Evolutionary conservation across 2,329 filamentous ascomycete genomes (phyloP).

Genomic region (Boeremia lycopersici): DNA sequence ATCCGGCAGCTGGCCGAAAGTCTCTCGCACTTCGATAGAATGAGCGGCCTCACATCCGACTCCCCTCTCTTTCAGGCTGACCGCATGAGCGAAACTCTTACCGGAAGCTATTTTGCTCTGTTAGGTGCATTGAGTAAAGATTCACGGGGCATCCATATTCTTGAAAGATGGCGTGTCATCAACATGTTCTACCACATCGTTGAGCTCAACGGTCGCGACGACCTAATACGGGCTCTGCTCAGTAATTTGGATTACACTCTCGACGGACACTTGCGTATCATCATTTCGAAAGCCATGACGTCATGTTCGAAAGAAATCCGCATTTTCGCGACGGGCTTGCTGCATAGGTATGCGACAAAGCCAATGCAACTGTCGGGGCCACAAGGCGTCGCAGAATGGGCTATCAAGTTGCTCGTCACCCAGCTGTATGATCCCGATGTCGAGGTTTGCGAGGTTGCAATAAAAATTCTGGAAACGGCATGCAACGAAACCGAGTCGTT

Average conservation of each 20-base stretch:
- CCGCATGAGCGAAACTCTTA: constrained; percentile 83
- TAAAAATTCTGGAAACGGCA: constrained; percentile 96
- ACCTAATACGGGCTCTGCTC: constrained; percentile 86
- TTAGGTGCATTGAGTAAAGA: constrained; percentile 86
- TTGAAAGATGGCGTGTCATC: constrained; percentile 96
- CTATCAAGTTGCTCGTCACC: constrained; percentile 94
- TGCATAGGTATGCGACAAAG: constrained; percentile 82
- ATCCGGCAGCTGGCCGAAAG: constrained; percentile 94
- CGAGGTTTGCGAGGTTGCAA: constrained; percentile 92
- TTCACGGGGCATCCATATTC: constrained; percentile 79
- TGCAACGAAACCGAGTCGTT: constrained; percentile 91
- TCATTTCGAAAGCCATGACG: constrained; percentile 92
- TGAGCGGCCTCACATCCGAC: constrained; percentile 74
- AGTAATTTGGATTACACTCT: constrained; percentile 91
- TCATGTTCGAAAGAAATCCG: constrained; percentile 89
- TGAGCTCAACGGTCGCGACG: constrained; percentile 86
- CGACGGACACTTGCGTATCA: constrained; percentile 82
- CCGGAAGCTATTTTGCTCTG: constrained; percentile 92
- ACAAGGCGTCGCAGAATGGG: constrained; percentile 84
- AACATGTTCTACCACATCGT: constrained; percentile 99
- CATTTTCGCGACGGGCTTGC: constrained; percentile 83
- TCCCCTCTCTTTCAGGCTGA: constrained; percentile 88
- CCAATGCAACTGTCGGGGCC: constrained; percentile 52
- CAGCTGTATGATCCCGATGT: constrained; percentile 97
- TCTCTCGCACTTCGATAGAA: constrained; percentile 89